These are phyloP conservation scores for Theobroma cacao DNA, from an alignment of 345 rosid species.

Conservation along the genomic window DNA sequence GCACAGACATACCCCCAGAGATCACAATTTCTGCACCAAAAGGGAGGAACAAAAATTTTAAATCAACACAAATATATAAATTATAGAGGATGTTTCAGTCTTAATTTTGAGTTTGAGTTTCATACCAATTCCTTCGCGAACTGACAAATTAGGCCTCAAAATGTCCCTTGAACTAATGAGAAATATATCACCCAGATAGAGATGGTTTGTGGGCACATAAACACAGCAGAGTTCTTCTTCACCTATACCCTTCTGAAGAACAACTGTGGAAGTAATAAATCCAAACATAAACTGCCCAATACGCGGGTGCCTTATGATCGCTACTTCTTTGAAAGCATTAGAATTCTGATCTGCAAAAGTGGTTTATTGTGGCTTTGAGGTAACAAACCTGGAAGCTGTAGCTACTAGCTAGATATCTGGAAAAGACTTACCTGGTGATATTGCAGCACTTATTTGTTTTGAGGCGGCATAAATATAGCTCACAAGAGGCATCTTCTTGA, in stretches of 20 bases:
- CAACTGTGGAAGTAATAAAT: conserved; percentile 66
- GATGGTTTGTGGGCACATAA: conserved; percentile 71
- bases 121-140: conserved; percentile 69
- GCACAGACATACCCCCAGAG: conserved; percentile 75
- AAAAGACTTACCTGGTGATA: conserved; percentile 53
- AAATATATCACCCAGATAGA: conserved; percentile 64
- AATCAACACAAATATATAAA: neutral
- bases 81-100: neutral
- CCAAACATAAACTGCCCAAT: conserved; percentile 65
- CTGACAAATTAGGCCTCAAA: conserved; percentile 64
- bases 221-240: conserved; percentile 61
- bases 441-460: conserved; percentile 75
- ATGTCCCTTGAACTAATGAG: conserved; percentile 60
- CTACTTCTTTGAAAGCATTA: conserved; percentile 77
- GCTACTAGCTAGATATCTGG: too few species aligned
- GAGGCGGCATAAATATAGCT: conserved; percentile 79
- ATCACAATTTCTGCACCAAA: conserved; percentile 57
- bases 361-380: neutral
- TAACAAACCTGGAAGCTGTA: neutral
- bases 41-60: neutral
- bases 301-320: conserved; percentile 69
- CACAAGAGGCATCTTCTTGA: conserved; percentile 72
- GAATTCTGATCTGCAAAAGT: conserved; percentile 54
- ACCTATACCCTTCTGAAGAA: conserved; percentile 52
- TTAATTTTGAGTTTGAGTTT: neutral